phyloP scores from a whole-genome alignment of 208 protist species.

The Acanthamoeba royreba region DNA sequence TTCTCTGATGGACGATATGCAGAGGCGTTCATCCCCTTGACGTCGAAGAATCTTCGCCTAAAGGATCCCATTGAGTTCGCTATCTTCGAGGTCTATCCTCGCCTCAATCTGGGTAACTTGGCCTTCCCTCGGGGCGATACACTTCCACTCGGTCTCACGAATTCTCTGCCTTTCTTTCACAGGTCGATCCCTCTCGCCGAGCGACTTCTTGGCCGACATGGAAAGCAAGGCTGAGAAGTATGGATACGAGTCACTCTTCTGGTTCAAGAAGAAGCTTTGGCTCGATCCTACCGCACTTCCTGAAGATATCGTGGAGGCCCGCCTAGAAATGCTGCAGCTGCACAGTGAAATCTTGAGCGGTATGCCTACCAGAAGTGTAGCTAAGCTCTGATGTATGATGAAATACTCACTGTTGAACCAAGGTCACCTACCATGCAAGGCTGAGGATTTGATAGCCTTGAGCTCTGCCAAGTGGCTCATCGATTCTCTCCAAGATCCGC shows the following conservation, averaged over 20 bases:
- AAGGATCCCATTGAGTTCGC: slow-evolving; percentile 2
- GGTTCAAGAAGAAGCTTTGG: background rate
- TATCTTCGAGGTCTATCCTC: background rate
- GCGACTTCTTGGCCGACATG: background rate
- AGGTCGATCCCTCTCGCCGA: background rate
- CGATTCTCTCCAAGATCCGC: background rate
- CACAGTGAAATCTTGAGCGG: too few relatives aligned
- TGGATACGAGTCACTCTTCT: background rate
- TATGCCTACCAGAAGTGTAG: too few relatives aligned
- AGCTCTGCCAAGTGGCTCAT: background rate
- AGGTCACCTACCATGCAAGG: too few relatives aligned
- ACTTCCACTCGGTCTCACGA: too few relatives aligned
- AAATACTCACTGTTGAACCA: too few relatives aligned
- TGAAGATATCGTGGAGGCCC: background rate
- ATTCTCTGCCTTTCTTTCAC: too few relatives aligned
- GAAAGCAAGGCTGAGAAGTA: background rate
- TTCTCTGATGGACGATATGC: background rate
- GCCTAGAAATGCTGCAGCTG: background rate
- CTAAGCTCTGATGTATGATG: too few relatives aligned
- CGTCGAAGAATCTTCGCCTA: background rate
- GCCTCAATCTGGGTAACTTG: background rate
- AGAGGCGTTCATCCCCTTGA: background rate
- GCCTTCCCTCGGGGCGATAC: too few relatives aligned
- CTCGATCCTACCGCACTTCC: background rate
- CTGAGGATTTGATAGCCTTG: background rate